These are phyloP conservation scores for Citrus trifoliata DNA, from an alignment of 345 rosid genomes.

Conservation along the genomic window DNA sequence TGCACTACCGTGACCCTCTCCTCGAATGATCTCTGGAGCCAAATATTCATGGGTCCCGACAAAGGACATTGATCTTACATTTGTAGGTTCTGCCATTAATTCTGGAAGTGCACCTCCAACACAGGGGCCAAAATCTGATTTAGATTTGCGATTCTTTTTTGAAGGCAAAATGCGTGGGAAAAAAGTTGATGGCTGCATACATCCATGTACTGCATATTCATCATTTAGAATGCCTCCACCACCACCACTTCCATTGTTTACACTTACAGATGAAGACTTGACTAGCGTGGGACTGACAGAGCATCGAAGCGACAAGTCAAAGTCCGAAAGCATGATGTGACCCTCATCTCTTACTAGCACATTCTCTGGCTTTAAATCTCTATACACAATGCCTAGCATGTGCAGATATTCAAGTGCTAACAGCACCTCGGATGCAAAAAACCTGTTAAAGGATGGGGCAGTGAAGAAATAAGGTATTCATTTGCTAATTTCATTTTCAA, in stretches of 20 bases:
- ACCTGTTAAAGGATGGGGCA: slow-evolving; percentile 36
- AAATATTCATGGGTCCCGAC: slow-evolving; percentile 93
- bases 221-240: slow-evolving; percentile 55
- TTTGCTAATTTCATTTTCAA: background rate
- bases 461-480: background rate
- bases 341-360: slow-evolving; percentile 84
- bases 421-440: slow-evolving; percentile 85
- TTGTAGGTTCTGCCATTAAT: slow-evolving; percentile 91
- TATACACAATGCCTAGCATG: slow-evolving; percentile 92
- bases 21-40: slow-evolving; percentile 87
- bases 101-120: slow-evolving; percentile 74
- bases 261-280: slow-evolving; percentile 68
- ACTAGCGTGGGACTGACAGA: slow-evolving; percentile 83
- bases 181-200: slow-evolving; percentile 71
- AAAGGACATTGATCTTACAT: slow-evolving; percentile 89
- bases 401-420: slow-evolving; percentile 88
- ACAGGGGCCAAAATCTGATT: slow-evolving; percentile 69
- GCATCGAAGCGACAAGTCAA: slow-evolving; percentile 86
- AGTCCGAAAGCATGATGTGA: slow-evolving; percentile 92
- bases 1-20: slow-evolving; percentile 98
- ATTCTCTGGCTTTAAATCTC: slow-evolving; percentile 90
- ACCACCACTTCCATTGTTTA: slow-evolving; percentile 17
- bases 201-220: slow-evolving; percentile 55
- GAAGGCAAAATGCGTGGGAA: slow-evolving; percentile 75
- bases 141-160: slow-evolving; percentile 77